Conservation (phyloP, 495 filamentous ascomycete genomes). For the Thermochaetoides thermophila region DNA sequence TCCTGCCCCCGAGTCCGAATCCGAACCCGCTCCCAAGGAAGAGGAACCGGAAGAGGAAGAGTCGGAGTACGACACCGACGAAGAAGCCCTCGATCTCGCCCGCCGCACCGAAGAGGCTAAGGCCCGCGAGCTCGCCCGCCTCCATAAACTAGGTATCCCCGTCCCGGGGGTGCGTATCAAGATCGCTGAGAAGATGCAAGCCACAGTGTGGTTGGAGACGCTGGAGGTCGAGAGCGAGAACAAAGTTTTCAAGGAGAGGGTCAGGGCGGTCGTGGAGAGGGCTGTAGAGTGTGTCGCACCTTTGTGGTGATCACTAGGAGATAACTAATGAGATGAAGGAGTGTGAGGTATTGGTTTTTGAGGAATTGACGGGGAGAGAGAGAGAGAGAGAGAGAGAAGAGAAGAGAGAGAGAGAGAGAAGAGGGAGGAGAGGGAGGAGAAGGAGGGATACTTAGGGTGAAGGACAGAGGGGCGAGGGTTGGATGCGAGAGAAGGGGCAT, state of each 20-base stretch:
- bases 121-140: slow-evolving; percentile 42
- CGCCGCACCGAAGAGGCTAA: slow-evolving; percentile 29
- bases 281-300: slow-evolving; percentile 82
- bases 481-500: too few relatives aligned
- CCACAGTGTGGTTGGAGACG: slow-evolving; percentile 80
- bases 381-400: too few relatives aligned
- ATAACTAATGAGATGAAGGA: too few relatives aligned
- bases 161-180: slow-evolving; percentile 77
- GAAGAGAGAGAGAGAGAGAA: too few relatives aligned
- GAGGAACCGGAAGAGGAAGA: slow-evolving; percentile 12
- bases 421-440: too few relatives aligned
- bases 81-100: too few relatives aligned
- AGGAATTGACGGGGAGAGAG: too few relatives aligned
- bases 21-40: slow-evolving; percentile 25
- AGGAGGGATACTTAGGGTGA: too few relatives aligned
- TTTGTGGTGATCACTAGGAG: slow-evolving; percentile 39
- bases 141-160: slow-evolving; percentile 69
- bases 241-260: slow-evolving; percentile 57
- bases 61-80: slow-evolving; percentile 16
- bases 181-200: slow-evolving; percentile 67
- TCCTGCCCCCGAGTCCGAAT: slow-evolving; percentile 5
- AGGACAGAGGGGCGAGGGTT: too few relatives aligned
- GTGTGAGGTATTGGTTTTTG: too few relatives aligned
- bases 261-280: slow-evolving; percentile 78
- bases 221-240: slow-evolving; percentile 77